A percentile compares a stretch with the other conserved stretches of the same genome.
These are phyloP conservation scores for Ophiostoma pallidulum DNA, from an alignment of 2,329 filamentous ascomycete genomes.

Conservation along the genomic window DNA sequence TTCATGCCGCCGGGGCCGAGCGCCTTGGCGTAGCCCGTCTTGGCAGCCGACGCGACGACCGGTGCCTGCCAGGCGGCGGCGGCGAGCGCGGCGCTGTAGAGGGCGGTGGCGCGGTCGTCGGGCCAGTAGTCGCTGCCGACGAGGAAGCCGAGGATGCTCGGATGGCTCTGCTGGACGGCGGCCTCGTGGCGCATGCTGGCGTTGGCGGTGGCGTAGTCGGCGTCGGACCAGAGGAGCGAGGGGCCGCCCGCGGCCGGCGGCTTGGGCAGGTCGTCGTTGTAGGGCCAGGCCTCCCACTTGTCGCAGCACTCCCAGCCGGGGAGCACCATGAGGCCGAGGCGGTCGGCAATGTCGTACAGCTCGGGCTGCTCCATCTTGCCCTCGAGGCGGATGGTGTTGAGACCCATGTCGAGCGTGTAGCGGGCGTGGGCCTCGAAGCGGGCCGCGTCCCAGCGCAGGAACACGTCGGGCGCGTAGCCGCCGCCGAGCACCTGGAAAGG, in stretches of 20 bases:
- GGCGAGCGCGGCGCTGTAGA: conserved; percentile 43
- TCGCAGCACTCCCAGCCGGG: conserved; percentile 59
- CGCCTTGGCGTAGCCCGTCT: conserved; percentile 40
- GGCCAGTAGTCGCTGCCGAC: conserved; percentile 57
- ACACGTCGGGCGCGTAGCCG: conserved; percentile 53
- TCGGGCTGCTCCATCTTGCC: conserved; percentile 55
- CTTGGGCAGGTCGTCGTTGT: conserved; percentile 43
- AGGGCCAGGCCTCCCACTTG: conserved; percentile 57
- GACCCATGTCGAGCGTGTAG: conserved; percentile 49
- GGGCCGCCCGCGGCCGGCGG: no score
- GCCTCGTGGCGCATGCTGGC: conserved; percentile 51
- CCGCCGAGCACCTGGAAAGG: conserved; percentile 52
- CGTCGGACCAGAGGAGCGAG: conserved; percentile 35
- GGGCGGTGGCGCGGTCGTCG: conserved; percentile 42
- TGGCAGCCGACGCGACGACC: conserved; percentile 47
- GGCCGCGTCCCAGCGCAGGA: conserved; percentile 44
- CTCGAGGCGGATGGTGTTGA: conserved; percentile 55
- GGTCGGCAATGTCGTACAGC: conserved; percentile 49
- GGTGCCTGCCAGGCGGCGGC: conserved; percentile 46
- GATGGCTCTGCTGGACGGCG: conserved; percentile 49
- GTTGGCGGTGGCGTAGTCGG: conserved; percentile 46
- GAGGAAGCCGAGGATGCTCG: conserved; percentile 48
- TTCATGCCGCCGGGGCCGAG: conserved; percentile 52
- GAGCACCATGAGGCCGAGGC: conserved; percentile 51
- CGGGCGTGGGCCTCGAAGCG: conserved; percentile 40